Evolutionary conservation across 805 yeast genomes (phyloP), one percentile per base, ranked within the genome.

Genomic region (Lipomyces yamadae): DNA sequence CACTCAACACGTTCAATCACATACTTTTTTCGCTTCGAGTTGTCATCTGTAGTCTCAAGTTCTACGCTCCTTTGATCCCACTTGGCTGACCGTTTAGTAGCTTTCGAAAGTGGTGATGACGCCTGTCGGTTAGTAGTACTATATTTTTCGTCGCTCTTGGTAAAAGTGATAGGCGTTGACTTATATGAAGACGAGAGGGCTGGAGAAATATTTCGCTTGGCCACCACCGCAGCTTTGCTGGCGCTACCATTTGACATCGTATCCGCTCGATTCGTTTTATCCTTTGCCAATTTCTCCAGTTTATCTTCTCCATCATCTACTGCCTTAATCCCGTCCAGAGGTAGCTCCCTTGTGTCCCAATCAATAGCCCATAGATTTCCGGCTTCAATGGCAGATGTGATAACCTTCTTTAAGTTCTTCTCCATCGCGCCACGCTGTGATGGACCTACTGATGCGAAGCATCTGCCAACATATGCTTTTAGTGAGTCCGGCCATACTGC

Each of bases 281-380:
- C 64, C 53, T 60, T 69, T 48, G 63, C 18, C 32, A 63, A 34
- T 29, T 48, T 32, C 61, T 58, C 67, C 57, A 61, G 32, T 64
- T 60, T 29, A 50, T 69, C 66, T 29, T 54, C 56, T 56, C 48
- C 65, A 35, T 58, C 60, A 3, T 61, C 66, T 34, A 18, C 42
- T 34, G 33, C 58, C 13, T 45, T 30, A 13, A 29, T 58, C 18
- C 34, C 52, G 79, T 80, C 71, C 58, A 82, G 69, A 0, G 91
- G 91, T 4, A 88, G 69, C 37, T 76, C 75, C 73, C 85, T 86
- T 10, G 58, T 69, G 2, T 72, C 74, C 92, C 92, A 88, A 66
- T 86, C 82, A 68, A 84, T 86, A 0, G 76, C 69, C 77, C 82
- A 80, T 2, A 88, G 71, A 53, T 80, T 80, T 30, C 78, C 77